phyloP scores from a whole-genome alignment of 768 basidiomycete species.

The Podaxis carcinomalis region DNA sequence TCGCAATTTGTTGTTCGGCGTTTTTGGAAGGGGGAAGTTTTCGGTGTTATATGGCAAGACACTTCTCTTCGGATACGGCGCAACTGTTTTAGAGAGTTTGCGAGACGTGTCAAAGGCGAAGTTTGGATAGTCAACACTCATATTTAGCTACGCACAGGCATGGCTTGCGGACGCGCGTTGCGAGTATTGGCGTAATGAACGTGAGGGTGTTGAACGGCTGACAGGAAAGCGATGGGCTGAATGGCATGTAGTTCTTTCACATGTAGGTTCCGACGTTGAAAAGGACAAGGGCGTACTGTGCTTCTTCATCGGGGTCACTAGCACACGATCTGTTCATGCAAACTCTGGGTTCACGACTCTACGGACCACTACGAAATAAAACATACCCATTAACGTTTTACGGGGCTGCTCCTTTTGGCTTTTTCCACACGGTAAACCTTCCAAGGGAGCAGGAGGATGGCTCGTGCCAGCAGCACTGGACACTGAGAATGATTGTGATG shows the following conservation, averaged over 20 bases:
- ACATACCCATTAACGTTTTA: slow-evolving; percentile 12
- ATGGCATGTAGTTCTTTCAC: background rate
- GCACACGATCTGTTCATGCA: slow-evolving; percentile 8
- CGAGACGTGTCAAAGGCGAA: background rate
- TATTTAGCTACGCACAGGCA: background rate
- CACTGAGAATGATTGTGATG: background rate
- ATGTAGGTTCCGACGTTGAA: background rate
- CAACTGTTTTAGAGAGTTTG: background rate
- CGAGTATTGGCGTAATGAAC: slow-evolving; percentile 5
- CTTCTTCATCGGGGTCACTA: slow-evolving; percentile 11
- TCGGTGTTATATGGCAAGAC: background rate
- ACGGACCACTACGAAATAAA: background rate
- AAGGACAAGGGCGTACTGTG: slow-evolving; percentile 10
- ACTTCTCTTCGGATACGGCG: slow-evolving; percentile 10
- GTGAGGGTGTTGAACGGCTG: background rate
- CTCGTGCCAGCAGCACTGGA: background rate
- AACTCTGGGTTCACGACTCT: background rate
- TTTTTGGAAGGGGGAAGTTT: background rate
- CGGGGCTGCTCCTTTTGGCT: background rate
- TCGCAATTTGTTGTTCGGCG: background rate
- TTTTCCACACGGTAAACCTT: background rate
- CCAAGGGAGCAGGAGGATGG: background rate
- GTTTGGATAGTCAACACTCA: background rate
- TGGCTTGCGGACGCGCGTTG: background rate
- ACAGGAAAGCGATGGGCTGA: background rate